Conservation (phyloP, 2,329 filamentous ascomycete species). For the Hypoxylon sp. region DNA sequence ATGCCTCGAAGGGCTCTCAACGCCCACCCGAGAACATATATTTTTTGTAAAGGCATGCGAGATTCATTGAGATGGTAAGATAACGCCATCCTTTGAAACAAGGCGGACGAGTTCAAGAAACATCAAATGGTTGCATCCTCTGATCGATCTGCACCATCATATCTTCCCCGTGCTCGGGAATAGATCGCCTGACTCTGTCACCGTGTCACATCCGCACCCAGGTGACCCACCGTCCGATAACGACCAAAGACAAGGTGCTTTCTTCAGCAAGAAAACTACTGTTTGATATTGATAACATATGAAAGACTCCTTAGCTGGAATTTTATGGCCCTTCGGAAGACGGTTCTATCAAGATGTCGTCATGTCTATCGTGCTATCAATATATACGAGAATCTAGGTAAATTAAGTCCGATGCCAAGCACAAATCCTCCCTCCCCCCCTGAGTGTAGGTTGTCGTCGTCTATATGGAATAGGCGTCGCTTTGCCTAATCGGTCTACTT, state of each 20-base stretch:
- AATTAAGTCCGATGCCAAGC: background rate
- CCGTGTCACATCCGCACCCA: slow-evolving; percentile 35
- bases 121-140: slow-evolving; percentile 35
- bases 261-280: slow-evolving; percentile 4
- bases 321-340: background rate
- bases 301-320: background rate
- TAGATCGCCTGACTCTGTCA: slow-evolving; percentile 43
- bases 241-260: slow-evolving; percentile 23
- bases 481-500: background rate
- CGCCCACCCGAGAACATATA: background rate
- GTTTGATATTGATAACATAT: slow-evolving; percentile 10
- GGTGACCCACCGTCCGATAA: slow-evolving; percentile 40
- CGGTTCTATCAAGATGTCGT: background rate
- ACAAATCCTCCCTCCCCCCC: no score
- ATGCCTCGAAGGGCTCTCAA: background rate
- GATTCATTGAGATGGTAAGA: slow-evolving; percentile 16
- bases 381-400: background rate
- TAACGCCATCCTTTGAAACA: slow-evolving; percentile 3
- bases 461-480: background rate
- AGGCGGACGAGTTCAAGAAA: slow-evolving; percentile 2
- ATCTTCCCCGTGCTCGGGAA: slow-evolving; percentile 35
- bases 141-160: slow-evolving; percentile 29
- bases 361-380: background rate
- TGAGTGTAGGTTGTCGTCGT: background rate
- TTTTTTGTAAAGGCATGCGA: background rate